These are phyloP conservation scores for Metschnikowia santaceciliae DNA, from an alignment of 805 yeast species.

Conservation along the genomic window DNA sequence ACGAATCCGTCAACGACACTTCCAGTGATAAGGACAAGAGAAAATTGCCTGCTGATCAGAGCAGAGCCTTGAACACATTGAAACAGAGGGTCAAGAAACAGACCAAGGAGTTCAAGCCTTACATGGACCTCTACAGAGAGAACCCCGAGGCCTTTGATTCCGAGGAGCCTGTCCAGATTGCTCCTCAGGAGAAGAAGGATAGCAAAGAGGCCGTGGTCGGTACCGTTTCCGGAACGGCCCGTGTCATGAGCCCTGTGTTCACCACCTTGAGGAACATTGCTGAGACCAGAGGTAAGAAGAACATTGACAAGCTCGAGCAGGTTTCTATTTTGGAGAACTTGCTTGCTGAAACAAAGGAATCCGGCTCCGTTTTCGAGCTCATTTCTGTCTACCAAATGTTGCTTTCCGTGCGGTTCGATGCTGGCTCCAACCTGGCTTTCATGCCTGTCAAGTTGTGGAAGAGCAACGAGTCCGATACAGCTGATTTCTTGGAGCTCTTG, in stretches of 20 bases:
- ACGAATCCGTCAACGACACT: constrained; percentile 56
- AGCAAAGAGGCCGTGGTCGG: constrained; percentile 25
- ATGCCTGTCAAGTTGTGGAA: constrained; percentile 85
- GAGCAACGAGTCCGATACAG: constrained; percentile 58
- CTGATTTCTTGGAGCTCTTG: constrained; percentile 59
- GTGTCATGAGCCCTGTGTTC: constrained; percentile 52
- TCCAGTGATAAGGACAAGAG: constrained; percentile 51
- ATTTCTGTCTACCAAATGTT: constrained; percentile 76
- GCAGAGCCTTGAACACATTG: constrained; percentile 81
- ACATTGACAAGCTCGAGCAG: constrained; percentile 80
- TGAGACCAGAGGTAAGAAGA: constrained; percentile 94
- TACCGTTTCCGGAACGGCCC: constrained; percentile 36
- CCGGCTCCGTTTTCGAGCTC: constrained; percentile 59
- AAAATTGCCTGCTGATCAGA: constrained; percentile 75
- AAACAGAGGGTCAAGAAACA: constrained; percentile 86
- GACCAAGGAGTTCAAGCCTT: constrained; percentile 60
- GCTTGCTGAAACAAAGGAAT: constrained; percentile 28
- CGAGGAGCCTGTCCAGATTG: constrained; percentile 43
- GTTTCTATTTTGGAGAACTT: constrained; percentile 65
- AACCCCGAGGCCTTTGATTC: constrained; percentile 73
- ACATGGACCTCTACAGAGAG: constrained; percentile 56
- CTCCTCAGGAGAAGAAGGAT: constrained; percentile 31
- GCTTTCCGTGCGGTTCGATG: constrained; percentile 85
- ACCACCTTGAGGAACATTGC: constrained; percentile 66
- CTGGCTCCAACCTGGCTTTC: constrained; percentile 58